Base-by-base conservation (phyloP, 2,329 filamentous ascomycete species). In the Sordariomycetes sp. region DNA sequence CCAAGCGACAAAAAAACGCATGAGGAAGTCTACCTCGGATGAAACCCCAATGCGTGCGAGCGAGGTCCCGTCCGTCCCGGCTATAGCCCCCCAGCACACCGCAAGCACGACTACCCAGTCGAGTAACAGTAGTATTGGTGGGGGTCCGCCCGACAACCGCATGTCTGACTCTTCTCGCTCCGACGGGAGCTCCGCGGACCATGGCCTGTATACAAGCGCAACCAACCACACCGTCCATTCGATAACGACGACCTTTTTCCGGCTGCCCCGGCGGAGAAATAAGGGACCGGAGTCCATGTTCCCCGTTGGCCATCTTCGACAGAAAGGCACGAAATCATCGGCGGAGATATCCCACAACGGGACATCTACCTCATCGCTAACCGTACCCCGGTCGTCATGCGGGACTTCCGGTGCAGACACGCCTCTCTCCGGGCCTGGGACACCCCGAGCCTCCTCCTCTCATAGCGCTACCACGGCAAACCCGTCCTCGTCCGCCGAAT, bases 241-340 rank as follows among this genome's bases (percentile, higher is more conserved):
- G 18, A 40, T 43, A 6, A 85, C 81, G 40, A 88, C 80, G 24
- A 87, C 87, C 28, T 90, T 96, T 68, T 96, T 97, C 69, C 86
- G 85, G 59, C 78, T 97, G 62, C 83, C 87, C 37, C 87, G 90
- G 57, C 81, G 90, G 62, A 88, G 84, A 66, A 87, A 85, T 65
- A 90, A 88, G 66, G 84, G 88, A 60, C 82, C 85, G 43, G 86
- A 83, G 32, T 82, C 89, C 3, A 75, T 97, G 40, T 97, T 97
- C 66, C 92, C 93, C 3, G 74, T 97, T 34, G 85, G 88, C 43
- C 87, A 93, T 59, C 78, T 97, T n/a, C 91, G 90, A 48, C 85
- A 88, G 62, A 91, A 88, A 70, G 79, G 83, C 62, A 82, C 72
- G 64, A 67, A 65, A 3, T 63, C 68, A 18, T 64, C 69, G 53